Conservation (phyloP, 1,284 basidiomycete species). For the Cutaneotrichosporon cutaneum region DNA sequence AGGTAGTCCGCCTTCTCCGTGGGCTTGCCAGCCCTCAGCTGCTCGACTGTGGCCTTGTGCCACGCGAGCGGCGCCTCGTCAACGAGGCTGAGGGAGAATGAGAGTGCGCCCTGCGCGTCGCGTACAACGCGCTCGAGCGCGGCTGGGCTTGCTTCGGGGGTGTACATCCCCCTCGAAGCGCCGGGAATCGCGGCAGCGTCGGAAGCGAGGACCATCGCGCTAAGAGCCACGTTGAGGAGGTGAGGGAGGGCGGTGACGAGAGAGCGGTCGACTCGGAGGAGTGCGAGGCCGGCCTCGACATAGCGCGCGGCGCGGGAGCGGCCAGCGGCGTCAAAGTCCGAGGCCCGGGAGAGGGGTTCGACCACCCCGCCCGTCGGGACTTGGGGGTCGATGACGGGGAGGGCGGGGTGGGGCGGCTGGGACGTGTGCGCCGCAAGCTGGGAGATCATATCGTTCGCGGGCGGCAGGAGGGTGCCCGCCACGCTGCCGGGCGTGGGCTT, state of each 20-base stretch:
- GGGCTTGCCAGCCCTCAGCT: slow-evolving; percentile 34
- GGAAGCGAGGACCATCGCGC: slow-evolving; percentile 49
- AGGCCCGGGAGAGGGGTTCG: slow-evolving; percentile 6
- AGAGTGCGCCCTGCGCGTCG: slow-evolving; percentile 62
- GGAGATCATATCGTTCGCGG: slow-evolving; percentile 18
- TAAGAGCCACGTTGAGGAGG: slow-evolving; percentile 34
- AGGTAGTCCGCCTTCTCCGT: slow-evolving; percentile 33
- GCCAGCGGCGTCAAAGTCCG: slow-evolving; percentile 53
- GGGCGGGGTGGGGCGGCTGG: slow-evolving; percentile 59
- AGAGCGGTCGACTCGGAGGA: slow-evolving; percentile 64
- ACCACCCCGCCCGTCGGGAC: slow-evolving; percentile 18
- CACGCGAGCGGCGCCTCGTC: slow-evolving; percentile 56
- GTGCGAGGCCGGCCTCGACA: slow-evolving; percentile 61
- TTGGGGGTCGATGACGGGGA: slow-evolving; percentile 64
- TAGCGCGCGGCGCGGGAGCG: slow-evolving; percentile 63
- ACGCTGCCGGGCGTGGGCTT: slow-evolving; percentile 23
- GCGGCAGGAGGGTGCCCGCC: slow-evolving; percentile 31
- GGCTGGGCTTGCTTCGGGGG: slow-evolving; percentile 48
- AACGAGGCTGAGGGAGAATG: slow-evolving; percentile 64
- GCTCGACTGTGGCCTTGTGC: slow-evolving; percentile 57
- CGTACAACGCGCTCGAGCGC: slow-evolving; percentile 57
- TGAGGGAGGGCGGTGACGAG: slow-evolving; percentile 55
- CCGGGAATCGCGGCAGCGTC: slow-evolving; percentile 58
- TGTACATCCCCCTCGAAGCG: slow-evolving; percentile 58
- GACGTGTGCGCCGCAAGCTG: slow-evolving; percentile 35